A percentile compares a stretch with the other conserved stretches of the same genome.
phyloP scores from a whole-genome alignment of 306 rosid species.

The Alnus glutinosa region DNA sequence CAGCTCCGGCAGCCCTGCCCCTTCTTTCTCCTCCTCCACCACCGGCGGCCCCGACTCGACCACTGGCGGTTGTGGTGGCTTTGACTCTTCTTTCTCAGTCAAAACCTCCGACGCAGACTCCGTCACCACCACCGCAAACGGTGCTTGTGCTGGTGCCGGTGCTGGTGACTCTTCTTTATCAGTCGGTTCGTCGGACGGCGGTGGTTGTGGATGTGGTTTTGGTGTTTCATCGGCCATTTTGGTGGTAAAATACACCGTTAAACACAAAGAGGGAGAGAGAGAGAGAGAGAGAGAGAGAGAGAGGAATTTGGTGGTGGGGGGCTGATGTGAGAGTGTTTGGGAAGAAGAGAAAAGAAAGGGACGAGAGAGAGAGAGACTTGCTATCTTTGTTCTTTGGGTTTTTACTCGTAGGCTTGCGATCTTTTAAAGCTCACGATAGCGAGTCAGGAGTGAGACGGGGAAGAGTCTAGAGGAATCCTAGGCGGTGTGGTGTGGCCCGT shows the following conservation, averaged over 20 bases:
- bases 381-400: too few species aligned
- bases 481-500: too few species aligned
- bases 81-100: constrained; percentile 7
- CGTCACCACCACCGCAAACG: background rate
- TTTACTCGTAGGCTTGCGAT: too few species aligned
- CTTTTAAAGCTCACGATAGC: too few species aligned
- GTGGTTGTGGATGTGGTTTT: constrained; percentile 11
- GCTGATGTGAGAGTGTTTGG: background rate
- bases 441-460: too few species aligned
- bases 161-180: constrained; percentile 2
- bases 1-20: background rate
- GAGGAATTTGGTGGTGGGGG: background rate
- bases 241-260: background rate
- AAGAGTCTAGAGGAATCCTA: too few species aligned
- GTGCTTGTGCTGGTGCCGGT: background rate
- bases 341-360: background rate
- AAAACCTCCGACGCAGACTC: background rate
- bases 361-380: too few species aligned
- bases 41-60: constrained; percentile 13
- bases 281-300: background rate
- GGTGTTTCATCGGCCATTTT: constrained; percentile 55
- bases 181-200: background rate
- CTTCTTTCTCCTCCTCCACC: constrained; percentile 23
- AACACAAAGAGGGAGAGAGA: background rate
- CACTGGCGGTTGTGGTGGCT: background rate